Conservation (phyloP, 306 rosid species). For the Luffa aegyptiaca region DNA sequence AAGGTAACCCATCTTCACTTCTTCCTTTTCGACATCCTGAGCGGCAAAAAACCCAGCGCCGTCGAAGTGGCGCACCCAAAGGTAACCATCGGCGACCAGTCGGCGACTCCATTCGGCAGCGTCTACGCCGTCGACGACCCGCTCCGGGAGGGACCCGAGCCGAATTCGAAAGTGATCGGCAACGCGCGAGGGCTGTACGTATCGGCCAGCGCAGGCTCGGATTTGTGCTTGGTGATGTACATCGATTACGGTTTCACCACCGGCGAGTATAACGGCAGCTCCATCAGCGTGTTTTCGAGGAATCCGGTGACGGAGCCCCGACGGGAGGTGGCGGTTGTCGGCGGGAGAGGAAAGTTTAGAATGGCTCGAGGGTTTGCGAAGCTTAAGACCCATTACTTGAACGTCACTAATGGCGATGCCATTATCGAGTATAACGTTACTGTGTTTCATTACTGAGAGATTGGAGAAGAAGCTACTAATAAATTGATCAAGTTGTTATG, state of each 20-base stretch:
- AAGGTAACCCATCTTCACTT: constrained; percentile 31
- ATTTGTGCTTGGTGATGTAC: constrained; percentile 13
- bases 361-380: constrained; percentile 25
- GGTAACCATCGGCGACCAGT: neutral
- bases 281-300: constrained; percentile 29
- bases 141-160: constrained; percentile 23
- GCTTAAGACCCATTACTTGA: constrained; percentile 10
- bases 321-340: constrained; percentile 34
- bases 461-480: neutral
- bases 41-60: constrained; percentile 20
- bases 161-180: constrained; percentile 18
- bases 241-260: constrained; percentile 24
- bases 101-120: constrained; percentile 24
- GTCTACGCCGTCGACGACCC: constrained; percentile 25
- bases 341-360: constrained; percentile 36
- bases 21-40: constrained; percentile 35
- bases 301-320: constrained; percentile 25
- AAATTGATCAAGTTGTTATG: no score
- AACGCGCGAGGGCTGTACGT: constrained; percentile 34
- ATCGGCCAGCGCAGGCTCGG: constrained; percentile 13
- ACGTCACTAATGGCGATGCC: constrained; percentile 22
- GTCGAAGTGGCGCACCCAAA: constrained; percentile 18
- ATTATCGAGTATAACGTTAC: constrained; percentile 29
- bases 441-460: constrained; percentile 20
- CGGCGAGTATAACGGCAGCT: constrained; percentile 30